phyloP scores from a whole-genome alignment of 2,329 filamentous ascomycete species.

The Phialophora tarda region DNA sequence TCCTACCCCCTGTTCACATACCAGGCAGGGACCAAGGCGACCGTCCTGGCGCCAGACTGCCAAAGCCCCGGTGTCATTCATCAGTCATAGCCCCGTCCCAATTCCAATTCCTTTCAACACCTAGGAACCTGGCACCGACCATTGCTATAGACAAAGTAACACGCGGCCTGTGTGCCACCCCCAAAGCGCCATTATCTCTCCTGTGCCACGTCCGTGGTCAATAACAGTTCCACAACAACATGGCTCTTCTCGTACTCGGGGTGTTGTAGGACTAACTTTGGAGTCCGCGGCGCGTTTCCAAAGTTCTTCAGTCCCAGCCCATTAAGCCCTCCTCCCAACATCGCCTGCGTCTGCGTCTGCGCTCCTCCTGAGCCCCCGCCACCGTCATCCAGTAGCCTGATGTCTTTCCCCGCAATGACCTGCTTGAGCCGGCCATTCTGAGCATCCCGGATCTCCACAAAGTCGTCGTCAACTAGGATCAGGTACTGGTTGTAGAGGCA shows the following conservation, averaged over 20 bases:
- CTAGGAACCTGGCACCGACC: not conserved
- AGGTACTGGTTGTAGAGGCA: slow-evolving; percentile 92
- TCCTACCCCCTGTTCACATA: not conserved
- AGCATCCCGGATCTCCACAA: slow-evolving; percentile 95
- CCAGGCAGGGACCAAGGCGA: not conserved
- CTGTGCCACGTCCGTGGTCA: slow-evolving; percentile 72
- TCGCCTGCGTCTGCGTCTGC: slow-evolving; percentile 43
- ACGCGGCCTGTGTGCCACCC: not conserved
- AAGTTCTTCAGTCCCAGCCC: slow-evolving; percentile 44
- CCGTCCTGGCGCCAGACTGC: not conserved
- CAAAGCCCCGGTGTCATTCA: not conserved
- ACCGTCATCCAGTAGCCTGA: slow-evolving; percentile 88
- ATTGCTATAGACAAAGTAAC: not conserved
- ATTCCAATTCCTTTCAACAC: not conserved
- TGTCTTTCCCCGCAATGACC: slow-evolving; percentile 89
- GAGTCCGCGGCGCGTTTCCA: slow-evolving; percentile 64
- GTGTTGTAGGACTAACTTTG: slow-evolving; percentile 96
- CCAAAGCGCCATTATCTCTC: not conserved
- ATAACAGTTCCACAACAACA: slow-evolving; percentile 86
- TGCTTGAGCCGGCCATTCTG: slow-evolving; percentile 93
- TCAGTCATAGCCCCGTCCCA: slow-evolving; percentile 12
- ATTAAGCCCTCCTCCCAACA: slow-evolving; percentile 46
- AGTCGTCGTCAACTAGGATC: slow-evolving; percentile 91
- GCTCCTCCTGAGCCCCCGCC: slow-evolving; percentile 65
- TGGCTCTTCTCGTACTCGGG: slow-evolving; percentile 83